Base-by-base conservation (phyloP, 2,329 filamentous ascomycete species). In the Neophaeococcomyces aloes region DNA sequence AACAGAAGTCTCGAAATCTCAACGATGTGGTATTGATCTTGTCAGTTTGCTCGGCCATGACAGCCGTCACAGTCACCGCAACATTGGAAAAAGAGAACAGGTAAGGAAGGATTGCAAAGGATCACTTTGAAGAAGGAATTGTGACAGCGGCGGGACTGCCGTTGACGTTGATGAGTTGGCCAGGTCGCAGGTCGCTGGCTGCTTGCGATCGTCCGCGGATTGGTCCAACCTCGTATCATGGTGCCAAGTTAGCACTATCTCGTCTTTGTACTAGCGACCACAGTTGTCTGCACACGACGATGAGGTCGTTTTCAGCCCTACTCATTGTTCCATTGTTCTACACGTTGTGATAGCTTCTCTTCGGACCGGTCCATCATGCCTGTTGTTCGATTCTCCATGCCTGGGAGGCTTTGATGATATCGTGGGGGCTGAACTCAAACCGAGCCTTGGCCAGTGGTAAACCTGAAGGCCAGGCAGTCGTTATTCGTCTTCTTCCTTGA, bases 1-100 rank as follows among this genome's bases (percentile, higher is more conserved):
- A 23, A 40, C 49, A 52, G 37, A 53, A 53, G 39, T 50, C 32
- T 38, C 41, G 43, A 45, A 47, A 53, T 33, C 51, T 45, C 29
- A 27, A 23, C 35, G 51, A 48, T 19, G 49, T 50, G 18, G 44
- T 23, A 34, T 53, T 52, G 30, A 17, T 42, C 3, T 35, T 30
- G 31, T 35, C 17, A 25, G 37, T 19, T 23, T 34, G 13, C 7
- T 42, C 39, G 39, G 31, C 39, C 39, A 42, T 42, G 15, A 27
- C 34, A 30, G 39, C 39, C 39, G 29, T 11, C 2, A 23, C 27
- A 4, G 5, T 27, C 23, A 27, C 23, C 23, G 23, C 10, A 27
- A 6, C 23, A 27, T 27, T 5, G 10, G 44, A 21, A 45, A 42
- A 17, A 38, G 19, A 33, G 47, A 45, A 45, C 49, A 49, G 19